Evolutionary conservation across 352 stramenopile genomes (phyloP), one percentile per base, ranked within the genome.

Genomic region (Peronospora tabacina): DNA sequence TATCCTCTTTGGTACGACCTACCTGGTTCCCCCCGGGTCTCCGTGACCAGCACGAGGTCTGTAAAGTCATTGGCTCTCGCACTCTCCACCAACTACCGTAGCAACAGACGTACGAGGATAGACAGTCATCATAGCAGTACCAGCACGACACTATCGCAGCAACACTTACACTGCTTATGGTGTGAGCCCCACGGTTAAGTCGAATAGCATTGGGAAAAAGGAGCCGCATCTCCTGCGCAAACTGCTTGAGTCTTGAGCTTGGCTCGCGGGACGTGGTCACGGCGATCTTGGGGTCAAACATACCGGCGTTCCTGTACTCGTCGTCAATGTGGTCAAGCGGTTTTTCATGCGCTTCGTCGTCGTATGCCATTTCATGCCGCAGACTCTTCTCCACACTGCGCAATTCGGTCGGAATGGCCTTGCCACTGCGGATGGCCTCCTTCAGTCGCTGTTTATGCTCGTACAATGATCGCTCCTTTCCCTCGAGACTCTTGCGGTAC

Each of bases 151-250:
- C 3, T 12, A 7, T 6, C 28, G 5, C 8, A 1, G 1, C 28
- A 12, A 13, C 24, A 66, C 75, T 61, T 63, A 90, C 78, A 49
- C 91, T 82, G 38, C 70, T 86, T 26, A 97, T 87, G 50, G 96
- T 97, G 68, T 97, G 96, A 1, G 81, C 79, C 58, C 97, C 97
- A 28, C 97, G 83, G 76, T 99, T 99, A 29, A 99, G 85, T 16
- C 95, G 74, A 35, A 98, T 95, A 15, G 95, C 91, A 66, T 99
- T 99, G 19, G 97, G 97, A 63, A 99, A 94, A 41, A 99, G 90
- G 22, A 98, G 73, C 26, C 97, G 97, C 37, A 99, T 81, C 82
- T 99, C 97, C 81, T 99, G 98, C n/a, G 95, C 87, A 70, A 99
- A 99, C 75, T 99, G 95, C 68, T 99, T 99, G 22, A 99, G 81